Evolutionary conservation across 2,329 filamentous ascomycete genomes (phyloP), one percentile per base, ranked within the genome.

Genomic region (Ophiostoma triangulosporum): DNA sequence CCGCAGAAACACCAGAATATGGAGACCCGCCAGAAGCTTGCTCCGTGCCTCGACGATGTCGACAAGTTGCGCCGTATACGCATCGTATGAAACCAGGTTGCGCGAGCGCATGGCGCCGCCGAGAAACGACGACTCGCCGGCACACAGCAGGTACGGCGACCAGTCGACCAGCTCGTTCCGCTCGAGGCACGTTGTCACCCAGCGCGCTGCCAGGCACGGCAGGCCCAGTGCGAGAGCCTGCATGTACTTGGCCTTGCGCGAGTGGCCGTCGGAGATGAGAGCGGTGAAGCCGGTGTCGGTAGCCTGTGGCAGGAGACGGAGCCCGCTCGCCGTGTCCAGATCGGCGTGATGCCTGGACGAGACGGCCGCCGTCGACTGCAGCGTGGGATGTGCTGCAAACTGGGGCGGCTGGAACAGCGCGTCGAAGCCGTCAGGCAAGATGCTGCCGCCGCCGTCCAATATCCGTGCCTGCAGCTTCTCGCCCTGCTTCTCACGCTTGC

Each of bases 141-240:
- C 86, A 29, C 88, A 88, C 1, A 98, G 78, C 1, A 96, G 76
- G 62, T 95, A 97, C 1, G 82, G 78, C 7, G 76, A 71, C 86
- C 90, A 96, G 51, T 86, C 78, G 0, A 94, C 68, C 0, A 91
- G 67, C 7, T 69, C 64, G 6, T 73, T 71, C 31, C 78, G 78
- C 1, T 73, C 66, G 3, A 91, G 66, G 57, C 87, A 95, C 50
- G 85, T 77, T 26, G 78, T 74, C 48, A 95, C 72, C 91, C 93
- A 98, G 53, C 83, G 82, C 6, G 81, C 77, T 6, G 88, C 84
- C 1, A 98, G 73, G 62, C 90, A 95, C 0, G 93, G 93, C 0
- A 98, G 69, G 1, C 88, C 88, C 0, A 98, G 77, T 0, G 93
- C 90, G 2, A 98, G 77, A 0, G 93, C 93, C 68, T 97, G 90